Base-by-base conservation (phyloP, 192 early-diverging fungal species). In the Coemansia sp. region DNA sequence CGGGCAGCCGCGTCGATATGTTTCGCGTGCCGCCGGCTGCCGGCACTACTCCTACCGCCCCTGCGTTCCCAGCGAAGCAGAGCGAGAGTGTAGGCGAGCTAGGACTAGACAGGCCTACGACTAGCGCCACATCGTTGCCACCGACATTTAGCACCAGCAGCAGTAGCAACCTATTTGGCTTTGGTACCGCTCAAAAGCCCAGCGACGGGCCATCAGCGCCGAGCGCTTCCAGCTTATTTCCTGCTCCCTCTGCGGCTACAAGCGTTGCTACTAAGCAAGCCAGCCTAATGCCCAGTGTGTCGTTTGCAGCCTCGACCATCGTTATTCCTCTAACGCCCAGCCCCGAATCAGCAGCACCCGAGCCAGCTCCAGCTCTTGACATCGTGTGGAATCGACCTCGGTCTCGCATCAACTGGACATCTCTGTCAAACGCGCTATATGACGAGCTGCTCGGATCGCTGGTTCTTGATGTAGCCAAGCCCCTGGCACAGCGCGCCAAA, bases 301-400 rank as follows among this genome's bases (percentile, higher is more conserved):
- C 19, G 35, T 29, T 15, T 58, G 14, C 35, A 29, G 35, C 56
- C 6, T 37, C 53, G 32, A 6, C 14, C 19, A 19, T 58, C 35
- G 6, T 25, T 17, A 20, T 11, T 4, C 60, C 17, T 45, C 39
- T n/a, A n/a, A 40, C 60, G 7, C 27, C 40, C 15, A 40, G 38
- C 14, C 42, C 60, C 5, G 7, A n/a, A 11, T 7, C 37, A 24
- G n/a, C 41, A 59, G 32, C 62, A 4, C 49, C 62, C 11, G 37
- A 46, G 22, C 60, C 60, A 7, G 51, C 62, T 4, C 65, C 31
- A 47, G 31, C 43, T 37, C 15, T 59, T n/a, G 36, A 54, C 3
- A 54, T 81, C 11, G 69, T 75, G 5, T 81, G 78, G 78, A 74
- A 75, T 63, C 56, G 43, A n/a, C 78, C 78, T 24, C 72, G 78